A percentile compares a stretch with the other conserved stretches of the same genome.
Conservation (phyloP, 306 rosid genomes). For the Medicago truncatula region MtrunA17r5.0-ANR NC_053047.1:41885001-41885500, state of each 20-base stretch:
- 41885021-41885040: not conserved
- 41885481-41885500: conserved; percentile 59
- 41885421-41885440: not conserved
- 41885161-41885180: not conserved
- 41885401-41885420: not conserved
- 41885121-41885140: not conserved
- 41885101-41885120: not conserved
- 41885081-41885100: not conserved
- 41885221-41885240: too few species aligned
- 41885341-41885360: conserved; percentile 27
- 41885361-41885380: not conserved
- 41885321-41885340: not conserved
- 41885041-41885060: not conserved
- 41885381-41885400: not conserved
- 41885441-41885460: conserved; percentile 75
- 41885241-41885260: too few species aligned
- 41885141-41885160: not conserved
- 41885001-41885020: not conserved
- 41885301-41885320: not conserved
- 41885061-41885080: not conserved
- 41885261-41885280: not conserved
- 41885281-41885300: not conserved
- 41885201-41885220: not conserved
- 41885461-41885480: conserved; percentile 65
- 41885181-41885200: not conserved